These are phyloP conservation scores for Suillus discolor DNA, from an alignment of 768 basidiomycete species.

Conservation along the genomic window DNA sequence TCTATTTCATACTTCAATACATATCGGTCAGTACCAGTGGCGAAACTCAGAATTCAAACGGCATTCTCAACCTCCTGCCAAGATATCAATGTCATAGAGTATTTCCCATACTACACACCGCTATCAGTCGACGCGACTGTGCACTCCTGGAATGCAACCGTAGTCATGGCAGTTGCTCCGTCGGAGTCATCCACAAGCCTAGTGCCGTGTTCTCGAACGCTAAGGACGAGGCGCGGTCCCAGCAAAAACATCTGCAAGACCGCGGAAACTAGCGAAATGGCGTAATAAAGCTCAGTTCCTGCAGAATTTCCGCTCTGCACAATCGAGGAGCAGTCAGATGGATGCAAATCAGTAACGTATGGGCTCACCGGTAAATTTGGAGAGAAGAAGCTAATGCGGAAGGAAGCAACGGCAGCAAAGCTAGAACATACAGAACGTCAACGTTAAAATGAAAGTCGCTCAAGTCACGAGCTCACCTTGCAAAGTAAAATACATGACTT, in stretches of 20 bases:
- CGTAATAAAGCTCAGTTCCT: not conserved
- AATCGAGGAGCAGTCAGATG: too few relatives aligned
- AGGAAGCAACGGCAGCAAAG: not conserved
- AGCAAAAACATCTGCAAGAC: not conserved
- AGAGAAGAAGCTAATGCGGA: not conserved
- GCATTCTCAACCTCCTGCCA: not conserved
- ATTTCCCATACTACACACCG: not conserved
- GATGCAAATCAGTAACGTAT: not conserved
- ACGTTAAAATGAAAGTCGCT: not conserved
- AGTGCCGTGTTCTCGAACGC: not conserved
- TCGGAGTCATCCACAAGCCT: not conserved
- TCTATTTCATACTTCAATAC: too few relatives aligned
- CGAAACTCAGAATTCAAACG: not conserved
- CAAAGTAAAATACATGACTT: not conserved
- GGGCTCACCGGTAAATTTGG: not conserved
- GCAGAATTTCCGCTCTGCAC: not conserved
- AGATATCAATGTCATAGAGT: not conserved
- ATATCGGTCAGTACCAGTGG: not conserved
- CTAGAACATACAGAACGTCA: not conserved
- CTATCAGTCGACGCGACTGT: not conserved
- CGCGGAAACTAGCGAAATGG: not conserved
- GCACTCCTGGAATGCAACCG: not conserved
- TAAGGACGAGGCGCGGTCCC: slow-evolving; percentile 1
- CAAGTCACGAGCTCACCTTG: not conserved
- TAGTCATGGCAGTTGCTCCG: not conserved